Evolutionary conservation across 2,329 filamentous ascomycete genomes (phyloP), one percentile per base, ranked within the genome.

Genomic region (Chrysosporium queenslandicum): DNA sequence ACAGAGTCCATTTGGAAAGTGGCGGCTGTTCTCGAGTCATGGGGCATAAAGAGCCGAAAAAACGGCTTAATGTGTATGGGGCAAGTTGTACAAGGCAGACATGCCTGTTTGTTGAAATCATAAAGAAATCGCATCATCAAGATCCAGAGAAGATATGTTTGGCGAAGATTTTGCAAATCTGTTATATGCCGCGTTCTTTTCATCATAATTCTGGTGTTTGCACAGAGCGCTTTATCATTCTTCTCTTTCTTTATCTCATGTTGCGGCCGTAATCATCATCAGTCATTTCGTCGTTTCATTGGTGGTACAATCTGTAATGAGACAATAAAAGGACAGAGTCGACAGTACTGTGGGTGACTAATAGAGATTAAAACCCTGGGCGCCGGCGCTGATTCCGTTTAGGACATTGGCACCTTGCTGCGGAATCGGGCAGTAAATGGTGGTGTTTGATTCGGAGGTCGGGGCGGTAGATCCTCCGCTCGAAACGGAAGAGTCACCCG

Each of bases 401-500:
- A 55, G 46, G 12, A 52, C 52, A 42, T 55, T 52, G 25, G 34
- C 46, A n/a, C 61, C 47, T 53, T 64, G 61, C 37, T 66, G 60
- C 14, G 62, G 56, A 41, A 65, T 57, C 39, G 64, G 58, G 45
- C 58, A 59, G 51, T 64, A 69, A 47, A 66, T 64, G 32, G 58
- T 63, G 27, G 58, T 61, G 23, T 56, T 61, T 20, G 68, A 65
- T 25, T 59, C 59, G 23, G 41, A 23, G n/a, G 43, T 52, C 20
- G 32, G 45, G 12, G 27, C 41, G 9, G 50, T 39, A 37, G 53
- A 53, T 29, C 29, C 53, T 40, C 21, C 36, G 32, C 40, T 48
- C 27, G 25, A 39, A 2, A 34, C 23, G 14, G 52, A 46, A 7
- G 45, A 30, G 5, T 36, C 40, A 20, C 43, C 27, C 8, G 47